A percentile compares a stretch with the other conserved stretches of the same genome.
These are phyloP conservation scores for Arthroderma sp. DNA, from an alignment of 2,329 filamentous ascomycete genomes.

Conservation along the genomic window DNA sequence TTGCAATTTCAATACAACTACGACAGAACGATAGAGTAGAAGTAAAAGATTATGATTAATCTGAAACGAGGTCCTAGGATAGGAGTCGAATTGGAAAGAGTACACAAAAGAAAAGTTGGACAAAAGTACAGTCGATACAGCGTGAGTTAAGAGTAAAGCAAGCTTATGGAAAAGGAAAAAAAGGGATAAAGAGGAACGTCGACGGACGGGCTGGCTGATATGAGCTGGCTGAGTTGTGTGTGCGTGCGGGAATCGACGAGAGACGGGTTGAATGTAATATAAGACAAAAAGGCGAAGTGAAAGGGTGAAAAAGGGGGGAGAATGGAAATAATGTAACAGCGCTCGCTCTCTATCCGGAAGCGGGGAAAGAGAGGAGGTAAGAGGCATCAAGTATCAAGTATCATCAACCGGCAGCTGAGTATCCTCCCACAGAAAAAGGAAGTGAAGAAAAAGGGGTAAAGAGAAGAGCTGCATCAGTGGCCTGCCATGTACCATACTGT, in stretches of 20 bases:
- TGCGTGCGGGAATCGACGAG: not conserved
- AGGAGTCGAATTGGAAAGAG: not conserved
- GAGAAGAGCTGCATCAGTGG: not conserved
- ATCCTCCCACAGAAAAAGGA: not conserved
- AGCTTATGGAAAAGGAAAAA: too few species aligned
- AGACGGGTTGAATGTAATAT: not conserved
- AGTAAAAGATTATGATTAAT: slow-evolving; percentile 3
- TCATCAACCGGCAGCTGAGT: not conserved
- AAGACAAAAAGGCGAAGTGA: not conserved
- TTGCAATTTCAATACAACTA: not conserved
- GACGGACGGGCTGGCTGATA: not conserved
- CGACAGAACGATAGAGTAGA: not conserved
- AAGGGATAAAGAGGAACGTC: too few species aligned
- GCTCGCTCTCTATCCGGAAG: not conserved
- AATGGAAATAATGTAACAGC: not conserved
- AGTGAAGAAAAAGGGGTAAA: not conserved
- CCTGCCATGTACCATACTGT: not conserved
- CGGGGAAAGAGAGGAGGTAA: not conserved
- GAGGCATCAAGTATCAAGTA: not conserved
- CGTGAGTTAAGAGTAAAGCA: too few species aligned
- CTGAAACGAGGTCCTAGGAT: slow-evolving; percentile 1
- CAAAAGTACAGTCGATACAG: not conserved
- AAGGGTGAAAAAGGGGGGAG: not conserved
- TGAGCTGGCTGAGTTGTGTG: not conserved
- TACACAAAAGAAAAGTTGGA: not conserved